Percentiles rank a stretch among this genome's conserved stretches.
Conservation (phyloP, 441 rosid species). For the Iberis amara region DNA sequence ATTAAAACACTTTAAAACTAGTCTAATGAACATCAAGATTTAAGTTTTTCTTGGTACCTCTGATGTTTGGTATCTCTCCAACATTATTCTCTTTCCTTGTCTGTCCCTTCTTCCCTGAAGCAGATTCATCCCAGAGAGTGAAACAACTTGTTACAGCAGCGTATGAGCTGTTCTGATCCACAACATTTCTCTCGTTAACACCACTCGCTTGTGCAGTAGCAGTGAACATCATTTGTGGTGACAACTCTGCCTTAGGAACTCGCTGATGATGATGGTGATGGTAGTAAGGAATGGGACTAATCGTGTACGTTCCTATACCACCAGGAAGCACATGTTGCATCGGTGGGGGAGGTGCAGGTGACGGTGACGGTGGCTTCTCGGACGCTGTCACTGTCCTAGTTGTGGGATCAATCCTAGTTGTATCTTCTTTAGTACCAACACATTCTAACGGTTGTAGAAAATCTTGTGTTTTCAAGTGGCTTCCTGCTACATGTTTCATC, state of each 20-base stretch:
- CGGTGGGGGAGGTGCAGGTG: conserved; percentile 50
- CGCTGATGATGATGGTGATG: conserved; percentile 38
- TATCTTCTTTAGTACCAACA: conserved; percentile 53
- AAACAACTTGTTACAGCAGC: conserved; percentile 47
- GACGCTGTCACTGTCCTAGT: conserved; percentile 26
- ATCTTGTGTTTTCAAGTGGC: conserved; percentile 67
- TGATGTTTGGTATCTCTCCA: conserved; percentile 39
- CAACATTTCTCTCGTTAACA: conserved; percentile 46
- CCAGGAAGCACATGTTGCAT: conserved; percentile 69
- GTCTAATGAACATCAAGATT: neutral
- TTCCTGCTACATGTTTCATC: conserved; percentile 35
- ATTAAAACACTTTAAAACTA: neutral
- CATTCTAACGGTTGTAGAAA: conserved; percentile 68
- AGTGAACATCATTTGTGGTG: conserved; percentile 30
- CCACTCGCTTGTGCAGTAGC: conserved; percentile 40
- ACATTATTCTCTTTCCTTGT: conserved; percentile 73
- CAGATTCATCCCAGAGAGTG: conserved; percentile 68
- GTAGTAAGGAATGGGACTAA: conserved; percentile 61
- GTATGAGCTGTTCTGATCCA: conserved; percentile 54
- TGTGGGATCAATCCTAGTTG: conserved; percentile 20
- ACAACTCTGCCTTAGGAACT: conserved; percentile 63
- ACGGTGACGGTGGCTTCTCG: conserved; percentile 55
- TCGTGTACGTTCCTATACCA: conserved; percentile 80
- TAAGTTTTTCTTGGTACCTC: conserved; percentile 40
- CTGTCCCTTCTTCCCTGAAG: conserved; percentile 72